Conservation (phyloP, 352 stramenopile genomes). For the Globisporangium canariense region DNA sequence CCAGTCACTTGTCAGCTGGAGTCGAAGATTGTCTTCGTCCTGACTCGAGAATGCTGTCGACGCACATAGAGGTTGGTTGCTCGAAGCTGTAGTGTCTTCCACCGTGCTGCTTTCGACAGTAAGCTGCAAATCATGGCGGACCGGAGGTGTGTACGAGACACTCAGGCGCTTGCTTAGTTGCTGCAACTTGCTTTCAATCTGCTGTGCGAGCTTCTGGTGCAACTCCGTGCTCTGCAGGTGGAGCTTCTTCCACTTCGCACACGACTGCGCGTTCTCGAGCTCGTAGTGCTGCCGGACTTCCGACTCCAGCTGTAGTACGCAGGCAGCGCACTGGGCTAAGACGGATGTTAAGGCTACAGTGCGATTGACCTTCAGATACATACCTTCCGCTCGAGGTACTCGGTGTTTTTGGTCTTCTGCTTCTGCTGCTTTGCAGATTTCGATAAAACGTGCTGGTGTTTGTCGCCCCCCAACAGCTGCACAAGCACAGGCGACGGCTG, state of each 20-base stretch:
- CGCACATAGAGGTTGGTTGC: not conserved
- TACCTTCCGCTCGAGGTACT: slow-evolving; percentile 59
- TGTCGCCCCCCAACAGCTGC: slow-evolving; percentile 39
- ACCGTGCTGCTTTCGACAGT: no score
- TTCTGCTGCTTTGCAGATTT: slow-evolving; percentile 27
- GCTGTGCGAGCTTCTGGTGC: slow-evolving; percentile 19
- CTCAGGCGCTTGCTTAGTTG: slow-evolving; percentile 21
- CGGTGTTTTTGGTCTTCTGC: slow-evolving; percentile 28
- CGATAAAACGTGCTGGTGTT: slow-evolving; percentile 14
- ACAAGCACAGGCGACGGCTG: slow-evolving; percentile 48
- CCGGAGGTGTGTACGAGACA: not conserved
- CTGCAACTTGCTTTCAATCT: slow-evolving; percentile 30
- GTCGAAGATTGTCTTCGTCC: slow-evolving; percentile 16
- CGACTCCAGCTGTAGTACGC: slow-evolving; percentile 38
- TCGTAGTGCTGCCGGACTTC: slow-evolving; percentile 62
- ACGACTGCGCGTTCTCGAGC: slow-evolving; percentile 42
- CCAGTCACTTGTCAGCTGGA: slow-evolving; percentile 41
- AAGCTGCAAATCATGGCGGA: no score
- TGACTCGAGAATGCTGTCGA: not conserved
- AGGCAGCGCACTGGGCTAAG: not conserved
- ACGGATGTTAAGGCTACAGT: not conserved
- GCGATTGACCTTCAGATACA: not conserved
- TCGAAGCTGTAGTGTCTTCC: not conserved
- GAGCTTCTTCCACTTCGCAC: slow-evolving; percentile 48
- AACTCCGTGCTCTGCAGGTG: slow-evolving; percentile 29